Conservation (phyloP, 345 rosid species). For the Eucalyptus polyanthemos region DNA sequence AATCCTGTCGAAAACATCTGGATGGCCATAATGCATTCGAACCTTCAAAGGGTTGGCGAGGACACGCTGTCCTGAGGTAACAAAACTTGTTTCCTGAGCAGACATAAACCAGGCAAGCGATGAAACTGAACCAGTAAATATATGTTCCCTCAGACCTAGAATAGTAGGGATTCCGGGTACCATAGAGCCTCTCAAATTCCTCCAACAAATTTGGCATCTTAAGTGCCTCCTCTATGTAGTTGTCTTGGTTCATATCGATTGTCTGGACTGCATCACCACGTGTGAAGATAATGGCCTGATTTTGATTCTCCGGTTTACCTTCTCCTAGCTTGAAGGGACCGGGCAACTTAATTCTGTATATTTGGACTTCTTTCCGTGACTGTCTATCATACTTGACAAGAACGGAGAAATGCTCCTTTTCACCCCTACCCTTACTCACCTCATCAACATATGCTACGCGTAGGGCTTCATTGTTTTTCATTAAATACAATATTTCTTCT, state of each 20-base stretch:
- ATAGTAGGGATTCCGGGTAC: neutral
- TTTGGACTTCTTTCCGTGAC: slow-evolving; percentile 59
- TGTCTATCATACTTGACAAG: slow-evolving; percentile 78
- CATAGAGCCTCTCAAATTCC: slow-evolving; percentile 22
- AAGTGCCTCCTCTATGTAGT: slow-evolving; percentile 89
- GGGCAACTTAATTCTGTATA: slow-evolving; percentile 80
- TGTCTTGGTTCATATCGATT: slow-evolving; percentile 97
- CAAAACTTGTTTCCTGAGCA: neutral
- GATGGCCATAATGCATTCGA: slow-evolving; percentile 36
- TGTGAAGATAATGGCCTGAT: slow-evolving; percentile 86
- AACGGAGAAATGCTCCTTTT: slow-evolving; percentile 66
- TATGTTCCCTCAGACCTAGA: neutral
- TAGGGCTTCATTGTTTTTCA: slow-evolving; percentile 78
- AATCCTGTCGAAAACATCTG: slow-evolving; percentile 29
- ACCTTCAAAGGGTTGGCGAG: slow-evolving; percentile 30
- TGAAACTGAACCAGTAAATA: neutral
- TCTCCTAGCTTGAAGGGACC: slow-evolving; percentile 96
- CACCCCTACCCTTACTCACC: slow-evolving; percentile 36
- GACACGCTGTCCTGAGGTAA: neutral
- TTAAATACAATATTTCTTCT: slow-evolving; percentile 57
- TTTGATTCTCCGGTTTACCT: slow-evolving; percentile 97
- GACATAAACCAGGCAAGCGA: slow-evolving; percentile 1
- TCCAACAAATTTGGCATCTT: slow-evolving; percentile 91
- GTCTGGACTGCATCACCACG: slow-evolving; percentile 96
- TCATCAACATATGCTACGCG: slow-evolving; percentile 93